These are phyloP conservation scores for Xanthoconium stramineum DNA, from an alignment of 768 basidiomycete species.

Conservation along the genomic window DNA sequence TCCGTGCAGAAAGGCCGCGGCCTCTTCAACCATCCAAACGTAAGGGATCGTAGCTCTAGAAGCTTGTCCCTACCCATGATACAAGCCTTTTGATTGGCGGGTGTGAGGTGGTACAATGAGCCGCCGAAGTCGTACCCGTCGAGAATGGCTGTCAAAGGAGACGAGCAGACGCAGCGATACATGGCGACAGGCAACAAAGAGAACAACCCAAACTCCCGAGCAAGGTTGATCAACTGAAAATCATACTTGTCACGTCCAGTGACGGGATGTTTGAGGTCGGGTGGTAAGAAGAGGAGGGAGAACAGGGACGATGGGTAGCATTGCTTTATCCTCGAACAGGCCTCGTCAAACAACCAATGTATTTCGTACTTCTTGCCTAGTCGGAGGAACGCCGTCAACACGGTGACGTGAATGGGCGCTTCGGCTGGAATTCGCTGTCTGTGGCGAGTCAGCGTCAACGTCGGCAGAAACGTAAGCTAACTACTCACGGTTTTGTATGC, in stretches of 20 bases:
- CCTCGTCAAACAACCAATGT: constrained; percentile 7
- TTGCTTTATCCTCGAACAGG: constrained; percentile 16
- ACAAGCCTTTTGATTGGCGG: constrained; percentile 23
- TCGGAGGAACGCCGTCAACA: constrained; percentile 21
- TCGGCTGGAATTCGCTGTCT: constrained; percentile 22
- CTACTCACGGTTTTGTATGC: constrained; percentile 23
- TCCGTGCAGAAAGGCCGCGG: constrained; percentile 15
- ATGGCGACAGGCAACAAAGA: constrained; percentile 24
- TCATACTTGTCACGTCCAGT: constrained; percentile 24
- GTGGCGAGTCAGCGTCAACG: constrained; percentile 5
- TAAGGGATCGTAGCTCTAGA: constrained; percentile 17
- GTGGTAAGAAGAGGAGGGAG: constrained; percentile 23
- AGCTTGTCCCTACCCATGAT: constrained; percentile 25
- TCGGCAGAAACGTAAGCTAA: background rate
- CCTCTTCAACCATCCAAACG: constrained; percentile 20
- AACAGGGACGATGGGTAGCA: constrained; percentile 26
- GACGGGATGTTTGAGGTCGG: constrained; percentile 19
- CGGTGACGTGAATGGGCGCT: constrained; percentile 20
- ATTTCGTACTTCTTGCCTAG: constrained; percentile 26
- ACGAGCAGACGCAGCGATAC: constrained; percentile 21
- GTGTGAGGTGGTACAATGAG: constrained; percentile 13
- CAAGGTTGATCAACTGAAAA: constrained; percentile 25
- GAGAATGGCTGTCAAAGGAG: constrained; percentile 19
- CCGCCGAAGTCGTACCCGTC: constrained; percentile 25
- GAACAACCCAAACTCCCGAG: constrained; percentile 21